Conservation (phyloP, 106 monocot species). For the Allium cepa region DNA sequence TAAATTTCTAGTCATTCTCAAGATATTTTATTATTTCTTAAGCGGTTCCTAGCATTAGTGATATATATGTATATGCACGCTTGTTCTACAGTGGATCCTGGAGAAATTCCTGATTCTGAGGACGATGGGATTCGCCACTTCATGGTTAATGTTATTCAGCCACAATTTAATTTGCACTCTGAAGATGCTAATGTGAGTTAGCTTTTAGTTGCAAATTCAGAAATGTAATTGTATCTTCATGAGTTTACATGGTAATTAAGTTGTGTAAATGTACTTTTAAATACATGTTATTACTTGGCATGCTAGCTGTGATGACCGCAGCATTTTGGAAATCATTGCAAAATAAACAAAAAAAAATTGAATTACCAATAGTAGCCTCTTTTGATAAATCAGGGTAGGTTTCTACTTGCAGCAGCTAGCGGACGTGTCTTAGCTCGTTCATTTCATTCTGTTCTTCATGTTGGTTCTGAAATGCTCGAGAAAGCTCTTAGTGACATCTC, state of each 20-base stretch:
- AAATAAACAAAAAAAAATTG: too few relatives aligned
- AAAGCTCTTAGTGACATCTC: conserved; percentile 36
- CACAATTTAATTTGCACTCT: conserved; percentile 97
- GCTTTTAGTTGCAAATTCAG: background rate
- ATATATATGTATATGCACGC: too few relatives aligned
- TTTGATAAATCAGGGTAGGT: conserved; percentile 71
- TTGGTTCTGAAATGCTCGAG: conserved; percentile 91
- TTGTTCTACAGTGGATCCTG: conserved; percentile 27
- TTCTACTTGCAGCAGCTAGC: conserved; percentile 97
- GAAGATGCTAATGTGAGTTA: conserved; percentile 94
- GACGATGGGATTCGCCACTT: conserved; percentile 83
- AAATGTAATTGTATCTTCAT: too few relatives aligned
- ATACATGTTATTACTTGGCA: too few relatives aligned
- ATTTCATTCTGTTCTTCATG: conserved; percentile 83
- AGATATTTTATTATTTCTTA: background rate
- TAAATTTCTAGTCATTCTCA: conserved; percentile 2
- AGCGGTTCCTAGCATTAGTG: too few relatives aligned
- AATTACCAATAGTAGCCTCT: background rate
- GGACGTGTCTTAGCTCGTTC: conserved; percentile 88
- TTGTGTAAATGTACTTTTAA: too few relatives aligned
- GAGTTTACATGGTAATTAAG: too few relatives aligned
- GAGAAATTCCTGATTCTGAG: conserved; percentile 37
- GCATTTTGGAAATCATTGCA: too few relatives aligned
- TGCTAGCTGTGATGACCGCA: too few relatives aligned
- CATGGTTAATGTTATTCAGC: conserved; percentile 96